Evolutionary conservation across 2,329 filamentous ascomycete genomes (phyloP).

Genomic region (Ophiognomonia clavigignenti-juglandacearum): DNA sequence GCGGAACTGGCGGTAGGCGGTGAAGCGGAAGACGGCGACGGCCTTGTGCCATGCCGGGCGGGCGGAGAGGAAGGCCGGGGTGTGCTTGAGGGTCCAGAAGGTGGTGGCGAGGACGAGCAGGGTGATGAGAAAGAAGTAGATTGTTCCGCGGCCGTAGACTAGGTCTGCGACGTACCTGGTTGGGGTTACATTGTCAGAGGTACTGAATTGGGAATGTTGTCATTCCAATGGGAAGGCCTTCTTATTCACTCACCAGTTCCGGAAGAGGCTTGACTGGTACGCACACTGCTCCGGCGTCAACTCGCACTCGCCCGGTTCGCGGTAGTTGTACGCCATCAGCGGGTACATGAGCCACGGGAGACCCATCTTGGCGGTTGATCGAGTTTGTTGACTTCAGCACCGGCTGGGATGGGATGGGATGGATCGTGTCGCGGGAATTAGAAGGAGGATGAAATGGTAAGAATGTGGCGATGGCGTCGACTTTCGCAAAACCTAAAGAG

Average conservation of each 20-base stretch:
- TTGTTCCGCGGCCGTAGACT: constrained; percentile 11
- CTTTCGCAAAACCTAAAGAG: no score
- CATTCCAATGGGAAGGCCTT: neutral
- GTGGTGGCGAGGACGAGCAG: neutral
- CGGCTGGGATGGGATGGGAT: neutral
- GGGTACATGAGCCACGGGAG: constrained; percentile 4
- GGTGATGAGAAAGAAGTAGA: constrained; percentile 13
- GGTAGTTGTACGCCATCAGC: constrained; percentile 1
- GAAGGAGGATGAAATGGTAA: neutral
- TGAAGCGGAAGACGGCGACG: constrained; percentile 5
- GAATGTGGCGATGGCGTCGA: no score
- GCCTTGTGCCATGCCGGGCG: constrained; percentile 1
- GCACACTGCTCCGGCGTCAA: constrained; percentile 3
- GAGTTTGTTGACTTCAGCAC: neutral
- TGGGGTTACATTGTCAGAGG: neutral
- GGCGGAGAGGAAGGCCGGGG: neutral
- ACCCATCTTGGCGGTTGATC: neutral
- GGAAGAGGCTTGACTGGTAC: neutral
- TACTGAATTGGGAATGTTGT: neutral
- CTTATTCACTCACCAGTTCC: constrained; percentile 1
- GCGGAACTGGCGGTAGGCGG: neutral
- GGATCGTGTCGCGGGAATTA: neutral
- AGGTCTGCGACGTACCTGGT: constrained; percentile 10
- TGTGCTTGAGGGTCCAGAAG: constrained; percentile 1
- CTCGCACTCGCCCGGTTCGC: constrained; percentile 3